A percentile compares a stretch with the other conserved stretches of the same genome.
These are phyloP conservation scores for Beauveria medogensis DNA, from an alignment of 2,329 filamentous ascomycete genomes.

Conservation along the genomic window DNA sequence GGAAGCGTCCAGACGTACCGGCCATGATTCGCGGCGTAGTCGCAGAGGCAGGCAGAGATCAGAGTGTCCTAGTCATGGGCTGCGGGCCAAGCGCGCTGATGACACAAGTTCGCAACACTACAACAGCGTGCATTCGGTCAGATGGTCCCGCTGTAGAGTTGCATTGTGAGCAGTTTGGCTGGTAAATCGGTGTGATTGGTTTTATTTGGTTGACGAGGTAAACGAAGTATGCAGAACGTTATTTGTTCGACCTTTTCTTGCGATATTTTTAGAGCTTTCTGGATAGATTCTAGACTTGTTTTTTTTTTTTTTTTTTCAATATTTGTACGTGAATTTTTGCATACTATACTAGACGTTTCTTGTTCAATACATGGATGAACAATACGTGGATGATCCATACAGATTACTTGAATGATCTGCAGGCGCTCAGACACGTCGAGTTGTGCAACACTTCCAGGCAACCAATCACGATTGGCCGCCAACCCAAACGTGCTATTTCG, in stretches of 20 bases:
- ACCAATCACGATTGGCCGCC: background rate
- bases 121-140: constrained; percentile 29
- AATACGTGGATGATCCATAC: no score
- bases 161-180: constrained; percentile 41
- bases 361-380: no score
- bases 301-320: no score
- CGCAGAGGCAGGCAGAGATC: constrained; percentile 17
- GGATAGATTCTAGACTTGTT: background rate
- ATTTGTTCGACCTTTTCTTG: background rate
- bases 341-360: no score
- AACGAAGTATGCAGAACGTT: background rate
- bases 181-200: constrained; percentile 21
- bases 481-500: background rate
- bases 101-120: constrained; percentile 32
- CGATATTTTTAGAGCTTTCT: background rate
- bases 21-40: constrained; percentile 27
- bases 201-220: background rate
- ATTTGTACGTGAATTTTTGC: no score
- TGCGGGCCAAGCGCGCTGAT: constrained; percentile 39
- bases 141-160: constrained; percentile 38
- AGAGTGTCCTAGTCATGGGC: constrained; percentile 34
- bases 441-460: background rate
- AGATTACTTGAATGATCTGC: background rate
- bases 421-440: background rate
- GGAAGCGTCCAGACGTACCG: constrained; percentile 30